phyloP scores from a whole-genome alignment of 805 yeast species.

The Ogataea zsoltii region DNA sequence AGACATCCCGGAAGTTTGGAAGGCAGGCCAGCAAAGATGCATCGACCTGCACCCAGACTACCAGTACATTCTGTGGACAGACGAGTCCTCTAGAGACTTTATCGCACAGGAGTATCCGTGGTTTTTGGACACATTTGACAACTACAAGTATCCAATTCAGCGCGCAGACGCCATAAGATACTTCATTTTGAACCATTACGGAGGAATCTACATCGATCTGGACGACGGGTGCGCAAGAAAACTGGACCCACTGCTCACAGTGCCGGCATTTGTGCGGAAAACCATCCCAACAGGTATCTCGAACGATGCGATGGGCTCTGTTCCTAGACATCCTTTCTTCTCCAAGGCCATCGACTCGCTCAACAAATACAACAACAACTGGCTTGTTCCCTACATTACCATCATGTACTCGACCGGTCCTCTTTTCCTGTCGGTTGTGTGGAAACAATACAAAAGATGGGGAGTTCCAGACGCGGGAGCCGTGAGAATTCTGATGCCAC shows the following conservation, averaged over 20 bases:
- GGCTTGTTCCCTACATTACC: slow-evolving; percentile 85
- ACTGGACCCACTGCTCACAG: slow-evolving; percentile 77
- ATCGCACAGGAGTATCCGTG: slow-evolving; percentile 80
- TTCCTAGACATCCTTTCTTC: slow-evolving; percentile 86
- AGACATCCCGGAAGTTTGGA: slow-evolving; percentile 81
- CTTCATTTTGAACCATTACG: slow-evolving; percentile 78
- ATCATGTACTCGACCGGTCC: slow-evolving; percentile 96
- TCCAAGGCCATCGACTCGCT: slow-evolving; percentile 65
- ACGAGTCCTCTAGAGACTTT: slow-evolving; percentile 75
- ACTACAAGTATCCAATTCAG: slow-evolving; percentile 77
- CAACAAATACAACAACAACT: slow-evolving; percentile 63
- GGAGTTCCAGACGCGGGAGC: slow-evolving; percentile 65
- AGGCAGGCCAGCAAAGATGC: slow-evolving; percentile 72
- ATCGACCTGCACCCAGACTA: slow-evolving; percentile 83
- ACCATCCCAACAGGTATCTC: slow-evolving; percentile 90
- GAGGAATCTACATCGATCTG: slow-evolving; percentile 87
- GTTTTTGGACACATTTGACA: slow-evolving; percentile 79
- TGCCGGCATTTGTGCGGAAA: slow-evolving; percentile 84
- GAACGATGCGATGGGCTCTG: slow-evolving; percentile 90
- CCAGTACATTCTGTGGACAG: slow-evolving; percentile 89
- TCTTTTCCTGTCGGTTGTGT: slow-evolving; percentile 76
- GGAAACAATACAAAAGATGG: slow-evolving; percentile 87
- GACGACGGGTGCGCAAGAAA: slow-evolving; percentile 85
- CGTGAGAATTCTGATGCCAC: slow-evolving; percentile 70
- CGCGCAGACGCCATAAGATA: slow-evolving; percentile 91